These are phyloP conservation scores for Alternaria sp. DNA, from an alignment of 2,329 filamentous ascomycete genomes.

Conservation along the genomic window DNA sequence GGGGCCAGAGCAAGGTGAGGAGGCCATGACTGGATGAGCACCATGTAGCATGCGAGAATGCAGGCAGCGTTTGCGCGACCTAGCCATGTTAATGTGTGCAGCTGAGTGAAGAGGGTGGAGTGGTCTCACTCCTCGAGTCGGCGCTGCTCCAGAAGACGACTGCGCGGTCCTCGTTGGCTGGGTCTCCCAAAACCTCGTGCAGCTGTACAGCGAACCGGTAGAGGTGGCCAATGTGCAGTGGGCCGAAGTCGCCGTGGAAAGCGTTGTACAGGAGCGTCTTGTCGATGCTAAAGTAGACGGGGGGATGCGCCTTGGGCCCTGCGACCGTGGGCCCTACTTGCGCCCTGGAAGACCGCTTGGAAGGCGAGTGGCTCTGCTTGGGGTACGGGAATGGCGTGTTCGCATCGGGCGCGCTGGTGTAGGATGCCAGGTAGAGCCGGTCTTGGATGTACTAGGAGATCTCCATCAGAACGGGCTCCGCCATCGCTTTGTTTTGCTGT, in stretches of 20 bases:
- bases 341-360: slow-evolving; percentile 75
- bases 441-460: slow-evolving; percentile 63
- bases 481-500: slow-evolving; percentile 35
- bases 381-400: slow-evolving; percentile 89
- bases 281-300: slow-evolving; percentile 96
- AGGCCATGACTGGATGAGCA: slow-evolving; percentile 96
- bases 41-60: slow-evolving; percentile 97
- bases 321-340: slow-evolving; percentile 65
- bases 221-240: slow-evolving; percentile 94
- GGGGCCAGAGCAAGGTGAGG: slow-evolving; percentile 94
- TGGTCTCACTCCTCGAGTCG: slow-evolving; percentile 81
- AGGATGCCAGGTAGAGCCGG: slow-evolving; percentile 93
- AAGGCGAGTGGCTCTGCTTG: slow-evolving; percentile 71
- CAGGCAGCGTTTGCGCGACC: slow-evolving; percentile 93
- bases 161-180: slow-evolving; percentile 85
- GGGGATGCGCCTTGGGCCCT: slow-evolving; percentile 66
- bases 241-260: slow-evolving; percentile 98
- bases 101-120: neutral
- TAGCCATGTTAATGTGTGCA: slow-evolving; percentile 50
- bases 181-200: slow-evolving; percentile 91
- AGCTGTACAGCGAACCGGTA: slow-evolving; percentile 97
- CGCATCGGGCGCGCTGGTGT: slow-evolving; percentile 79
- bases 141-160: slow-evolving; percentile 97
- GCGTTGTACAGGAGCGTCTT: slow-evolving; percentile 94
- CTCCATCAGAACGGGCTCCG: slow-evolving; percentile 20